phyloP scores from a whole-genome alignment of 2,329 filamentous ascomycete genomes.

The Bertia moriformis region DNA sequence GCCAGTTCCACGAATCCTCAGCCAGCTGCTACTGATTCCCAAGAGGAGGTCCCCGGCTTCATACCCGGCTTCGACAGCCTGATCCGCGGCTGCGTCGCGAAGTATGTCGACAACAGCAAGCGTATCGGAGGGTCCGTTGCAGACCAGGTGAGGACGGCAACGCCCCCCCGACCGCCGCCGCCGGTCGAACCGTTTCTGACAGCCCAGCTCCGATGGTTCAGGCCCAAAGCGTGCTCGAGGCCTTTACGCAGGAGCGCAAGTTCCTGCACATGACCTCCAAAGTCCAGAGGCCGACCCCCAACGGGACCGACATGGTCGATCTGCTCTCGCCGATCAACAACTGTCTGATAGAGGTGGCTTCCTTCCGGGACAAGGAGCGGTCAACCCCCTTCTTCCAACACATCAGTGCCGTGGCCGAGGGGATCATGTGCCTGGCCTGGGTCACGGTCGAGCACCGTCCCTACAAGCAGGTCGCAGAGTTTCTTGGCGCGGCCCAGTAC shows the following conservation, averaged over 20 bases:
- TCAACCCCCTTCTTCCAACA: slow-evolving; percentile 65
- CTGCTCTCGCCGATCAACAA: slow-evolving; percentile 79
- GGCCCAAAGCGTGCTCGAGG: slow-evolving; percentile 37
- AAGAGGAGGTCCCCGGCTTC: slow-evolving; percentile 55
- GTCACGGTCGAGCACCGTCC: slow-evolving; percentile 73
- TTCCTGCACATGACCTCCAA: slow-evolving; percentile 81
- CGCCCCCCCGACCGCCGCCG: no score
- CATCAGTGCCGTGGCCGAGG: slow-evolving; percentile 75
- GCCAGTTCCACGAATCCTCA: slow-evolving; percentile 19
- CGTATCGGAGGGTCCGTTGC: slow-evolving; percentile 65
- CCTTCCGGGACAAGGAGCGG: slow-evolving; percentile 70
- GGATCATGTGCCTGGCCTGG: slow-evolving; percentile 81
- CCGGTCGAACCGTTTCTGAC: slow-evolving; percentile 3
- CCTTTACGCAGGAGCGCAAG: slow-evolving; percentile 73
- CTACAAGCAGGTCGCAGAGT: slow-evolving; percentile 71
- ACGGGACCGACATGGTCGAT: slow-evolving; percentile 55
- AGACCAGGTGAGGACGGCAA: no score
- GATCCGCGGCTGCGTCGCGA: slow-evolving; percentile 58
- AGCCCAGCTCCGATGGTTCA: no score
- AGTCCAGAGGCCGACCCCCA: slow-evolving; percentile 73
- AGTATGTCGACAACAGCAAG: slow-evolving; percentile 65
- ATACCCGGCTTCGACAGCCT: slow-evolving; percentile 79
- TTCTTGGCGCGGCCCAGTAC: slow-evolving; percentile 73
- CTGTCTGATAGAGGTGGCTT: slow-evolving; percentile 63
- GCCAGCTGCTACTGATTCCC: slow-evolving; percentile 26